A percentile compares a stretch with the other conserved stretches of the same genome.
Conservation (phyloP, 306 rosid genomes). For the Lotus japonicus region DNA sequence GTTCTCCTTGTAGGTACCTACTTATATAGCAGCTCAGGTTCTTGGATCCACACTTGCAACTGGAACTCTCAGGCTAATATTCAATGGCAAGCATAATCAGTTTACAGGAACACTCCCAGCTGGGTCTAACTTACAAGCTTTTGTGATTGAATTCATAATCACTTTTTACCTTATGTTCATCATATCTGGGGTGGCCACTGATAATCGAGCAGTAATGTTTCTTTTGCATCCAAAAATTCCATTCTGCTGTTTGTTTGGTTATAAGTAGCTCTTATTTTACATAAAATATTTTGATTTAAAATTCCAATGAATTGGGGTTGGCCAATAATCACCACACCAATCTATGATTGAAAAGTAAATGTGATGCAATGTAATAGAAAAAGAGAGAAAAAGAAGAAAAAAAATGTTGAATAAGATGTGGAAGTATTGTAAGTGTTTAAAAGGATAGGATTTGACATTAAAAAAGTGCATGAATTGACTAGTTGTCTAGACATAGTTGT, state of each 20-base stretch:
- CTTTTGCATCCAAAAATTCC: neutral
- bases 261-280: neutral
- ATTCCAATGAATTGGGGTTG: neutral
- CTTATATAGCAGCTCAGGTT: slow-evolving; percentile 54
- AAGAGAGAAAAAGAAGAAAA: too few species aligned
- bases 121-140: slow-evolving; percentile 54
- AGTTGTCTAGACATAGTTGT: slow-evolving; percentile 2
- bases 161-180: slow-evolving; percentile 79
- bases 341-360: too few species aligned
- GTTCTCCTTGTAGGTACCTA: slow-evolving; percentile 46
- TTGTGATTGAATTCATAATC: slow-evolving; percentile 73
- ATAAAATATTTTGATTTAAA: neutral
- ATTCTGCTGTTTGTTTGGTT: neutral
- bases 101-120: slow-evolving; percentile 58
- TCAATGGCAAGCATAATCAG: slow-evolving; percentile 31
- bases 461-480: slow-evolving; percentile 23
- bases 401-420: too few species aligned
- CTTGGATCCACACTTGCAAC: slow-evolving; percentile 68
- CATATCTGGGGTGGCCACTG: slow-evolving; percentile 74
- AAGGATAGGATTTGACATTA: neutral
- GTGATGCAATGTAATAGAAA: too few species aligned
- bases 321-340: neutral
- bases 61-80: slow-evolving; percentile 64
- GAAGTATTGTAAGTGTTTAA: too few species aligned
- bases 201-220: slow-evolving; percentile 62